Base-by-base conservation (phyloP, 805 yeast genomes). In the Lipomyces yamadae region DNA sequence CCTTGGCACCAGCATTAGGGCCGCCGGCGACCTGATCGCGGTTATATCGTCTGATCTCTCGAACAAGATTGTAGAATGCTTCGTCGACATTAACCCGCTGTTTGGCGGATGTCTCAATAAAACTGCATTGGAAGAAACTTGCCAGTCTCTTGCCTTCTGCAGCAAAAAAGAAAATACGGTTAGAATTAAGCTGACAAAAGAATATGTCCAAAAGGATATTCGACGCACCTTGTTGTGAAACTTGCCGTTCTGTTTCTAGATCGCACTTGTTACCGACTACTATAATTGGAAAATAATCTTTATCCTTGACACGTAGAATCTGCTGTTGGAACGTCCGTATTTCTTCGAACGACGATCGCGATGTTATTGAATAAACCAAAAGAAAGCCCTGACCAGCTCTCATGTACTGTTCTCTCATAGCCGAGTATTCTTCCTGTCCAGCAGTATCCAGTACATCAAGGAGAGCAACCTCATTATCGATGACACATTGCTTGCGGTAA, bases 381-480 rank as follows among this genome's bases (percentile, higher is more conserved):
- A 93, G 79, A 74, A 93, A 93, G 11, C 98, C 98, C 78, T 92
- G 72, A 13, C 75, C 75, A 6, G 74, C 73, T 5, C 74, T 71
- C 95, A 93, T 93, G 79, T 93, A 93, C 76, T 91, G 94, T 78
- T 89, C 95, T 67, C 85, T 79, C 82, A 85, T 76, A 39, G 92
- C 89, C 55, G 89, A 85, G 76, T 89, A 89, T 76, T 88, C 93
- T 76, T 90, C 95, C 79, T 88, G 92, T 54, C 99, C 99, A 1
- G 99, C 99, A 29, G 99, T 95, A 78, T 95, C 99, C 75, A 95
- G 84, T 54, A 95, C 92, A 78, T 95, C 99, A 70, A 90, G 79
- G 32, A 90, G 82, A 0, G 91, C 88, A 48, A 87, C 89, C 76
- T 88, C 91, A 66, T 86, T 86, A 76, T 93, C 97, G 52, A 95